These are phyloP conservation scores for Amaranthus cruentus DNA, from an alignment of 148 eudicot genomes.

Conservation along the genomic window DNA sequence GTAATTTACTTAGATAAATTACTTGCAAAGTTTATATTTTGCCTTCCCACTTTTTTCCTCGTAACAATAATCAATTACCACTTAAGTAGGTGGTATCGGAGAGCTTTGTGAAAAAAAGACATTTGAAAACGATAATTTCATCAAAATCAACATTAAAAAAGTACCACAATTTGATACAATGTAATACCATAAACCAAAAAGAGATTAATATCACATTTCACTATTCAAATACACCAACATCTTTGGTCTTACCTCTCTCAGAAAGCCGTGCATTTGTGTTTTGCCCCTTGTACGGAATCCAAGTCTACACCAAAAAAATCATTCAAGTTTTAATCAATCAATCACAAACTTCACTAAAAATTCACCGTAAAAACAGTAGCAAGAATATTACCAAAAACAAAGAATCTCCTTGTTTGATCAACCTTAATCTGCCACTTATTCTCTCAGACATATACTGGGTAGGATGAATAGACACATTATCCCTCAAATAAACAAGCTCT, in stretches of 20 bases:
- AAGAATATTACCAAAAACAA: constrained; percentile 56
- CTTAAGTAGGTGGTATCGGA: too few species aligned
- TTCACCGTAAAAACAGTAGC: not conserved
- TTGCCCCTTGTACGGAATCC: constrained; percentile 93
- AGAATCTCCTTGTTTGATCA: constrained; percentile 57
- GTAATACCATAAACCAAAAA: too few species aligned
- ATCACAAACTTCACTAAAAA: not conserved
- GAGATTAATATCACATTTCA: too few species aligned
- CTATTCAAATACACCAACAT: not conserved
- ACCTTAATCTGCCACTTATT: constrained; percentile 84
- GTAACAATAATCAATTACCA: too few species aligned
- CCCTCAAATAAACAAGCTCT: constrained; percentile 62
- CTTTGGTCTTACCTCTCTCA: constrained; percentile 62
- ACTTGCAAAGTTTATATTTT: too few species aligned
- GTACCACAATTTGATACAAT: not conserved
- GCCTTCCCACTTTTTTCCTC: too few species aligned
- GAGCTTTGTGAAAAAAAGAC: too few species aligned
- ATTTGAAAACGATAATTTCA: too few species aligned
- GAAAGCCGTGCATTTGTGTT: constrained; percentile 72
- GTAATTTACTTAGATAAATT: too few species aligned
- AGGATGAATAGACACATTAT: constrained; percentile 93
- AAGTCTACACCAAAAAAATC: constrained; percentile 41
- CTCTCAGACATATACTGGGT: constrained; percentile 87
- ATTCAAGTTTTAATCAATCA: not conserved
- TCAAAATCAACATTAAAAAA: not conserved